Evolutionary conservation across 2,329 filamentous ascomycete species (phyloP), one percentile per base, ranked within the genome.

Genomic region (Zarea fungicola): DNA sequence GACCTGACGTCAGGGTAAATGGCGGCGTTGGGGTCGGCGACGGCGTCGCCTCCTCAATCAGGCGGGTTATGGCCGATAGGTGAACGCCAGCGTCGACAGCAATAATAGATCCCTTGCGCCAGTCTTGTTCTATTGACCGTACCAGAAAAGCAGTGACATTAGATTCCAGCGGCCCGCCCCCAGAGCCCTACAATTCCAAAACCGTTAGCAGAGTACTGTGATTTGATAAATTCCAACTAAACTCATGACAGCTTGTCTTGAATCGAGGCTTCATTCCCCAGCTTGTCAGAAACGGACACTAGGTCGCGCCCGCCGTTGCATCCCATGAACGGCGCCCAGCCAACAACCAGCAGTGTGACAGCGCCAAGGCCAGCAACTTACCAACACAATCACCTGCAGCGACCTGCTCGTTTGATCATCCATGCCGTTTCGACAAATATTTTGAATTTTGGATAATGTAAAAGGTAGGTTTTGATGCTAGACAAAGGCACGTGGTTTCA

Each of bases 61-160:
- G 87, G 41, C 80, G 78, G n/a, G 82, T 81, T 49, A 99, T 96
- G 48, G 89, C 83, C 23, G 88, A 83, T 34, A 99, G 78, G 64
- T 96, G 87, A 26, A 91, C 89, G 41, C 93, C 93, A 9, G 90
- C 91, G 71, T 99, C 93, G 45, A 99, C 85, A n/a, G 92, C 90
- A 23, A 97, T 74, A 34, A 96, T 67, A 0, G 90, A 96, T 37
- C 87, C 85, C 58, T 84, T 86, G 42, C 78, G 74, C 93, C 93
- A 99, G 53, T 83, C 80, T 45, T 85, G 80, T 25, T 84, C 80
- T 9, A 85, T 77, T 5, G 92, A 92, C 40, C 92, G 85, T 40
- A 97, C 88, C 18, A 99, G 80, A 50, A 97, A 83, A 3, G 90
- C 89, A 0, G 92, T 96, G 21, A 89, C 86, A 64, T 91, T 93